Base-by-base conservation (phyloP, 139 green algal species). In the Raphidocelis subcapitata region DNA sequence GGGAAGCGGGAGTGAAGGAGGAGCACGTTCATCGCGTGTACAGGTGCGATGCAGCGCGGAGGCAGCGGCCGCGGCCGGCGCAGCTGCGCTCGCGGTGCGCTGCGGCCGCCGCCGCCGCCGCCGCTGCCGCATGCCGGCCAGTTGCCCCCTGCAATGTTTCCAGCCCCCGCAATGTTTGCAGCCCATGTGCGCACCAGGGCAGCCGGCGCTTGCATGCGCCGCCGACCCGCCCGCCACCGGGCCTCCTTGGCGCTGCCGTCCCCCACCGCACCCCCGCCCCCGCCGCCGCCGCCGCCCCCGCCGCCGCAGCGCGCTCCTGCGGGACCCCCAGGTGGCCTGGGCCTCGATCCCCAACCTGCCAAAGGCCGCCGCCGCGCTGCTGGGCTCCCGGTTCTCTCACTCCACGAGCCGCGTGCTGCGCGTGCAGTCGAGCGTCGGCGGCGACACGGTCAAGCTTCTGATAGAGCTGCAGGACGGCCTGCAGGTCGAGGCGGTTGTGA, bases 391-490 rank as follows among this genome's bases (percentile, higher is more conserved):
- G 41, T 96, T 96, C 63, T 41, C 16, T 3, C 77, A 75, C 8
- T 71, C 80, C 26, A 95, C 90, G 1, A 62, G 37, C 52, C 3
- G 51, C 23, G 68, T 96, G 29, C 68, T 87, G 14, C 46, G 70
- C 14, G 70, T 59, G 16, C 77, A 88, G 76, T 69, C 55, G 3
- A 93, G 85, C n/a, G 62, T 57, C 21, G 86, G 92, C 61, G 84
- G 81, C 12, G 81, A 86, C 59, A 97, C 93, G 3, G 92, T 80
- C 36, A 98, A 98, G 82, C 84, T 97, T 73, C 79, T 97, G 63
- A 69, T 98, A 16, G 67, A 88, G 81, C 83, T 97, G 69, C 92
- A 98, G 83, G 95, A 98, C 65, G 94, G 95, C 23, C 8, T 49
- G 41, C 41, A 86, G 36, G 88, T 98, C 44, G 95, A 99, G 75